Base-by-base conservation (phyloP, 1,284 basidiomycete species). In the Boletus semigastroideus region DNA sequence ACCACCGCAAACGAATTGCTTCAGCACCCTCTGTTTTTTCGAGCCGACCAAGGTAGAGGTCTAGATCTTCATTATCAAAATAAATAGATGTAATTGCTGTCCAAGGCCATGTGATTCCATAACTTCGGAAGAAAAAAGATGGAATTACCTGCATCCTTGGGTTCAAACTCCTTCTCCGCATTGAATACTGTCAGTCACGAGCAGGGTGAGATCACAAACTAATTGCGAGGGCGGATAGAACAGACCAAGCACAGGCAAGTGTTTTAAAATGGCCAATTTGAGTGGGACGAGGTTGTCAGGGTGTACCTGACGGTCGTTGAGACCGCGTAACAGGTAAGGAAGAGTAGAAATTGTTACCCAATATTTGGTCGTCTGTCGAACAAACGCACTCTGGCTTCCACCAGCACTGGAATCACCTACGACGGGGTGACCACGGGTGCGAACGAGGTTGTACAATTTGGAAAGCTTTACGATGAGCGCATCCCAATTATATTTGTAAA, bases 11-110 rank as follows among this genome's bases (percentile, higher is more conserved):
- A 51, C 96, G 92, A 58, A 99, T 84, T 13, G 97, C 96, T 72
- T 99, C 94, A 6, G 97, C 96, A 6, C 96, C 96, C 75, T 99
- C 96, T 0, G 94, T 98, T 80, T 99, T 99, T 73, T 99, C 96
- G 22, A 99, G 77, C 48, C 96, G 88, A 42, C 97, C 96, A 16
- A 99, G 86, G 68, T 99, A 99, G n/a, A 99, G 82, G 59, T 99
- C 96, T 40, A 99, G 82, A 48, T 97, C 91, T 67, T 97, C 92
- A 60, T 98, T 96, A 67, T 98, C 95, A 58, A 92, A 92, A 71
- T 94, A 94, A 50, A 94, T 89, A 2, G 91, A 93, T 0, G 92
- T 92, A 56, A 92, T 92, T 9, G 89, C 89, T 85, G 59, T 42
- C 25, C 51, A 22, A 44, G 27, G 14, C 25, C 10, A 45, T 55